Conservation (phyloP, 148 eudicot genomes). For the Dianthus caryophyllus region DNA sequence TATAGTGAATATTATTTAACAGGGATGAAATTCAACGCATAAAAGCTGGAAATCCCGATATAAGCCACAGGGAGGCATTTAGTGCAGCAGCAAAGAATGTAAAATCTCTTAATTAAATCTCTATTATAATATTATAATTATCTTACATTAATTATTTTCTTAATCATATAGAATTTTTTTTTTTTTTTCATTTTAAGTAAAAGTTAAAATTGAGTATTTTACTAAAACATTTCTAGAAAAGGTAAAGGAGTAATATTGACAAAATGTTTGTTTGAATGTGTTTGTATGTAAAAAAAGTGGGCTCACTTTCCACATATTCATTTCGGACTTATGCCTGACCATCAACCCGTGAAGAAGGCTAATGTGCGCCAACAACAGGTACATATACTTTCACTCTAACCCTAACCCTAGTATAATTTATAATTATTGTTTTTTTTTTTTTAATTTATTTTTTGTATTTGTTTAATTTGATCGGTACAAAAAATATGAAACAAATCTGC, state of each 20-base stretch:
- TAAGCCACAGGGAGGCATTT: slow-evolving; percentile 98
- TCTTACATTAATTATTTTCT: no score
- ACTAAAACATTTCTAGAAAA: background rate
- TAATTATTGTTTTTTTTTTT: background rate
- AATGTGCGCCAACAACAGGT: slow-evolving; percentile 78
- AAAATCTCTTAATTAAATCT: slow-evolving; percentile 12
- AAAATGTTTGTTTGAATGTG: slow-evolving; percentile 17
- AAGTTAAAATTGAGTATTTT: background rate
- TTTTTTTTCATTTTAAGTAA: no score
- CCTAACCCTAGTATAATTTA: slow-evolving; percentile 25
- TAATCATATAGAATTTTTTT: no score
- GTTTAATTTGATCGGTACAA: no score
- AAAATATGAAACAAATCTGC: no score
- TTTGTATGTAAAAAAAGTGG: slow-evolving; percentile 56
- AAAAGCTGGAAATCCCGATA: slow-evolving; percentile 99
- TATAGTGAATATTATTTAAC: no score
- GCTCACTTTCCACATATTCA: slow-evolving; percentile 99
- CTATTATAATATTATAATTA: no score
- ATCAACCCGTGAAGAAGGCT: slow-evolving; percentile 92
- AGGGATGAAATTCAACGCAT: slow-evolving; percentile 99
- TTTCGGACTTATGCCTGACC: slow-evolving; percentile 98
- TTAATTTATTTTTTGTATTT: no score
- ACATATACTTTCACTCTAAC: slow-evolving; percentile 9
- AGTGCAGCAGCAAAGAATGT: slow-evolving; percentile 99
- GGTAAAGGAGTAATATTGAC: background rate